Evolutionary conservation across 1,284 basidiomycete species (phyloP).

Genomic region (Schizophyllum commune): DNA sequence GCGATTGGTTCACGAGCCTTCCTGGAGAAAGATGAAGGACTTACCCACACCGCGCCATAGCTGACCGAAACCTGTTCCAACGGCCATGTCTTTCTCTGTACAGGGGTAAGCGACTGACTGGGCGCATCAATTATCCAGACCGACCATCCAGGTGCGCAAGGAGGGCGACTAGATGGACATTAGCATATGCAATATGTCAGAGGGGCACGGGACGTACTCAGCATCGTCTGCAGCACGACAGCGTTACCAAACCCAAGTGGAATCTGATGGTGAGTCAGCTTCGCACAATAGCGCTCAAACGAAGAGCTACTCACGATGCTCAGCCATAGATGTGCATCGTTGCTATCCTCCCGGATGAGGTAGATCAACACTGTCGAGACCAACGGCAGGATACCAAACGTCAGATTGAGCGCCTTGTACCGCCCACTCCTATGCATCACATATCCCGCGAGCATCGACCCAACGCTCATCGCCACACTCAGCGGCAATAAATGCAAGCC

Average conservation of each 20-base stretch:
- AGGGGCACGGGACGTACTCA: slow-evolving; percentile 43
- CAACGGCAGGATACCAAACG: slow-evolving; percentile 68
- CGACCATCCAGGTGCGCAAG: slow-evolving; percentile 63
- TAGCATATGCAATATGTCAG: background rate
- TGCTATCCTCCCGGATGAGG: slow-evolving; percentile 51
- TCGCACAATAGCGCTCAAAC: background rate
- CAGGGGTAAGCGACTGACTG: background rate
- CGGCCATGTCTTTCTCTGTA: slow-evolving; percentile 57
- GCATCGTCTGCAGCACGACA: slow-evolving; percentile 72
- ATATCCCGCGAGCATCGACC: slow-evolving; percentile 76
- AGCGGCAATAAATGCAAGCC: slow-evolving; percentile 78
- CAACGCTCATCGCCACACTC: slow-evolving; percentile 63
- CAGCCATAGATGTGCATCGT: slow-evolving; percentile 60
- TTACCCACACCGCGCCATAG: slow-evolving; percentile 66
- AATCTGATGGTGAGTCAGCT: slow-evolving; percentile 29
- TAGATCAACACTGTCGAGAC: slow-evolving; percentile 53
- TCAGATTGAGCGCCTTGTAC: slow-evolving; percentile 66
- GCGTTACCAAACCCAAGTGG: slow-evolving; percentile 79
- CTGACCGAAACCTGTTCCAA: slow-evolving; percentile 78
- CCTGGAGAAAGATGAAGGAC: too few relatives aligned
- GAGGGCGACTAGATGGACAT: slow-evolving; percentile 49
- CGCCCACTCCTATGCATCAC: slow-evolving; percentile 75
- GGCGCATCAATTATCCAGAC: background rate
- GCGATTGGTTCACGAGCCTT: too few relatives aligned
- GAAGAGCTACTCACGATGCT: slow-evolving; percentile 53